Evolutionary conservation across 768 basidiomycete genomes (phyloP).

Genomic region (Rhodotorula graminis): DNA sequence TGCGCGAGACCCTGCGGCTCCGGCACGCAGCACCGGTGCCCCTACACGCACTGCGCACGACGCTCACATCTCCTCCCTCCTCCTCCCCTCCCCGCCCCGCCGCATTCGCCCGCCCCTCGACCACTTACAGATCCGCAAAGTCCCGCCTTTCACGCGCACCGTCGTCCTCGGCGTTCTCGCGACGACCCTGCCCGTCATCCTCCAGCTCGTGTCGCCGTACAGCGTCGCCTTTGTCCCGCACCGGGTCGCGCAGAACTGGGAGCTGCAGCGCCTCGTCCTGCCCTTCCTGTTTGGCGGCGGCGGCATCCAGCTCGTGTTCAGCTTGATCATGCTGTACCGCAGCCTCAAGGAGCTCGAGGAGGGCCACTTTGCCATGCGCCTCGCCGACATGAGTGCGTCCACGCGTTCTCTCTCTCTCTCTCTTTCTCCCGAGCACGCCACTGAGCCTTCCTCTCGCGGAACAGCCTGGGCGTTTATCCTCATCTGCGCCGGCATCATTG

Average conservation of each 20-base stretch:
- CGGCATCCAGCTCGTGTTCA: slow-evolving; percentile 61
- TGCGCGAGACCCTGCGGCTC: no score
- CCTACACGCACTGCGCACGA: no score
- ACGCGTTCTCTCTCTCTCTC: no score
- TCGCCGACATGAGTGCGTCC: slow-evolving; percentile 75
- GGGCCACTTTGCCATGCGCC: slow-evolving; percentile 57
- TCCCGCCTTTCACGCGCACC: slow-evolving; percentile 76
- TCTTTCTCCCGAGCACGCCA: no score
- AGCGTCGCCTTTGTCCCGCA: slow-evolving; percentile 56
- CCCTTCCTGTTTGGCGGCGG: slow-evolving; percentile 69
- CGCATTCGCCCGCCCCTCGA: not conserved
- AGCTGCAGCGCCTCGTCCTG: slow-evolving; percentile 56
- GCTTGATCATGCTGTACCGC: slow-evolving; percentile 67
- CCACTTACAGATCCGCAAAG: slow-evolving; percentile 59
- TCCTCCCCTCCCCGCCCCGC: not conserved
- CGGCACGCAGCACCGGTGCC: no score
- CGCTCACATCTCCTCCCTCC: no score
- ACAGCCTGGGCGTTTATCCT: slow-evolving; percentile 27
- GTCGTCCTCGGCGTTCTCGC: slow-evolving; percentile 60
- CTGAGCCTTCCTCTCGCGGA: not conserved
- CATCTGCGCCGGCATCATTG: slow-evolving; percentile 30
- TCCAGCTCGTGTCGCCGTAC: slow-evolving; percentile 57
- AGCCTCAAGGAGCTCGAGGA: slow-evolving; percentile 63
- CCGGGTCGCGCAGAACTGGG: slow-evolving; percentile 50
- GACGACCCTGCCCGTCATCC: slow-evolving; percentile 58